Evolutionary conservation across 306 rosid genomes (phyloP).

Genomic region (Corylus heterophylla): DNA sequence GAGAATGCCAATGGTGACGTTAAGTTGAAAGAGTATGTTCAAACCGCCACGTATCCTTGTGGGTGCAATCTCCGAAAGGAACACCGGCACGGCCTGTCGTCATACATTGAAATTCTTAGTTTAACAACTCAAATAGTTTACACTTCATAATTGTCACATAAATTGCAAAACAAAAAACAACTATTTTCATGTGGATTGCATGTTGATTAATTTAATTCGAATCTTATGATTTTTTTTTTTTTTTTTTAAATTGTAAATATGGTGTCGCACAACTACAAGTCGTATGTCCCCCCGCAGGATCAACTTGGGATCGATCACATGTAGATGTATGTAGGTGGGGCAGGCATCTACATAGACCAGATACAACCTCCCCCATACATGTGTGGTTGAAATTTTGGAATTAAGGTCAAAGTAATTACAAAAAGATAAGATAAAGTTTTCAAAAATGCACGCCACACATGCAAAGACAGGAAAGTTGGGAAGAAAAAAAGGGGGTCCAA

Average conservation of each 20-base stretch:
- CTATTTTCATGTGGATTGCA: too few relatives aligned
- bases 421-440: slow-evolving; percentile 13
- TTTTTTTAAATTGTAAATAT: neutral
- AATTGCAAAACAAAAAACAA: too few relatives aligned
- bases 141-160: too few relatives aligned
- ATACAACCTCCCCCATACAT: neutral
- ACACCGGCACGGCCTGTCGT: slow-evolving; percentile 87
- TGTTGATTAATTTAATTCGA: neutral
- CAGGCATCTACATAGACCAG: neutral
- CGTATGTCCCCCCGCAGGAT: neutral
- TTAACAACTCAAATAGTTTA: neutral
- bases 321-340: too few relatives aligned
- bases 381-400: slow-evolving; percentile 13
- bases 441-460: neutral
- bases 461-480: neutral
- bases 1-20: slow-evolving; percentile 80
- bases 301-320: neutral
- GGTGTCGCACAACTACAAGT: neutral
- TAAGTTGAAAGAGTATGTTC: slow-evolving; percentile 81
- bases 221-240: neutral
- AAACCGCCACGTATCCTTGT: slow-evolving; percentile 91
- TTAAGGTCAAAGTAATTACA: slow-evolving; percentile 18
- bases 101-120: neutral
- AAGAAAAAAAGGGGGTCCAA: neutral
- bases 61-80: slow-evolving; percentile 91